A percentile compares a stretch with the other conserved stretches of the same genome.
phyloP scores from a whole-genome alignment of 164 flowering plant genomes.

The Sedum album region DNA sequence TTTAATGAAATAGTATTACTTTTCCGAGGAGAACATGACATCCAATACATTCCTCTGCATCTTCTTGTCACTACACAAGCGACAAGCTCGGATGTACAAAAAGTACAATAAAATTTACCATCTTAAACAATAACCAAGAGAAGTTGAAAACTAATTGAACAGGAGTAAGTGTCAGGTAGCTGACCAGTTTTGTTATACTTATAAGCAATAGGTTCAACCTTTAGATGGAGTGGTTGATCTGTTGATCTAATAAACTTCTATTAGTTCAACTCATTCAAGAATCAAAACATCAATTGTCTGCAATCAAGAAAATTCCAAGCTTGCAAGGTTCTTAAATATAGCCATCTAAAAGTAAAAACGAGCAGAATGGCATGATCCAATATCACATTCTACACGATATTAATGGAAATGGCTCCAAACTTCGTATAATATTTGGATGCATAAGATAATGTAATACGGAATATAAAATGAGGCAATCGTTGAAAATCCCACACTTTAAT shows the following conservation, averaged over 20 bases:
- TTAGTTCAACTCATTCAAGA: slow-evolving; percentile 3
- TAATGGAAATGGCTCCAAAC: not conserved
- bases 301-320: not conserved
- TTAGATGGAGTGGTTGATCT: slow-evolving; percentile 6
- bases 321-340: not conserved
- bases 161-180: not conserved
- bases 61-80: not conserved
- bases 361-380: not conserved
- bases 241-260: not conserved
- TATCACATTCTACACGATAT: not conserved
- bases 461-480: not conserved
- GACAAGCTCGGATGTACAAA: not conserved
- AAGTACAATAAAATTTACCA: not conserved
- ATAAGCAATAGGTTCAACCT: not conserved
- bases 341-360: not conserved
- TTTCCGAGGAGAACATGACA: slow-evolving; percentile 4
- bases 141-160: not conserved
- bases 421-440: not conserved
- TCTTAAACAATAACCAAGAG: not conserved
- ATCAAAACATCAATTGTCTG: not conserved
- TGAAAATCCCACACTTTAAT: not conserved
- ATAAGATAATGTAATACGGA: not conserved
- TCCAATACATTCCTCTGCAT: not conserved
- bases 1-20: slow-evolving; percentile 2
- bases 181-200: not conserved